Conservation (phyloP, 139 green algal species). For the Chlorella vulgaris region DNA sequence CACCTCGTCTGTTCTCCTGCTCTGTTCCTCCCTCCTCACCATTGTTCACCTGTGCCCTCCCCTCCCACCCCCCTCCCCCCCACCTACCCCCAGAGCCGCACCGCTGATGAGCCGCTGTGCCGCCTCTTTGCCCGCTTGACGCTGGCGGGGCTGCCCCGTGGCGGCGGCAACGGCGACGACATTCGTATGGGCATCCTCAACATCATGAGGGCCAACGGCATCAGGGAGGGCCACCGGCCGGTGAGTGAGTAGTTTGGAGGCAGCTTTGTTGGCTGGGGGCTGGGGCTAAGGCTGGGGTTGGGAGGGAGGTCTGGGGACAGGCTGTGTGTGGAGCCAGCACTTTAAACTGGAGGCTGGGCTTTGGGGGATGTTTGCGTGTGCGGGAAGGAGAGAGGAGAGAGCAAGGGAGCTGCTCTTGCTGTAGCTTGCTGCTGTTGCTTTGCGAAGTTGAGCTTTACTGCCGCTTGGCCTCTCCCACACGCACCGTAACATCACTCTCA, state of each 20-base stretch:
- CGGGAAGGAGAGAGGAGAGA: too few relatives aligned
- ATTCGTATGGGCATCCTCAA: conserved; percentile 92
- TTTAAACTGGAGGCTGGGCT: too few relatives aligned
- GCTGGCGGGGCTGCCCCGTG: conserved; percentile 77
- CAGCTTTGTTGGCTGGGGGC: not conserved
- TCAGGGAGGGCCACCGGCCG: conserved; percentile 82
- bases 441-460: too few relatives aligned
- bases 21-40: too few relatives aligned
- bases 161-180: conserved; percentile 89
- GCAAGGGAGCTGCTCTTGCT: too few relatives aligned
- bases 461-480: not conserved
- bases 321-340: too few relatives aligned
- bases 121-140: conserved; percentile 73
- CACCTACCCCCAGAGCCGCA: conserved; percentile 33
- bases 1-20: too few relatives aligned
- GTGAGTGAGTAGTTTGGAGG: conserved; percentile 42
- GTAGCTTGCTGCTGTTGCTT: too few relatives aligned
- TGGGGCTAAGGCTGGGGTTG: not conserved
- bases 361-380: too few relatives aligned
- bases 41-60: too few relatives aligned
- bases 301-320: too few relatives aligned
- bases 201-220: conserved; percentile 91
- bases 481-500: not conserved
- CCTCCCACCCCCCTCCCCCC: too few relatives aligned
- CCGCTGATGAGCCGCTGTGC: conserved; percentile 48